Evolutionary conservation across 2,329 filamentous ascomycete genomes (phyloP), one percentile per base, ranked within the genome.

Genomic region (Trichophyton equinum): DNA sequence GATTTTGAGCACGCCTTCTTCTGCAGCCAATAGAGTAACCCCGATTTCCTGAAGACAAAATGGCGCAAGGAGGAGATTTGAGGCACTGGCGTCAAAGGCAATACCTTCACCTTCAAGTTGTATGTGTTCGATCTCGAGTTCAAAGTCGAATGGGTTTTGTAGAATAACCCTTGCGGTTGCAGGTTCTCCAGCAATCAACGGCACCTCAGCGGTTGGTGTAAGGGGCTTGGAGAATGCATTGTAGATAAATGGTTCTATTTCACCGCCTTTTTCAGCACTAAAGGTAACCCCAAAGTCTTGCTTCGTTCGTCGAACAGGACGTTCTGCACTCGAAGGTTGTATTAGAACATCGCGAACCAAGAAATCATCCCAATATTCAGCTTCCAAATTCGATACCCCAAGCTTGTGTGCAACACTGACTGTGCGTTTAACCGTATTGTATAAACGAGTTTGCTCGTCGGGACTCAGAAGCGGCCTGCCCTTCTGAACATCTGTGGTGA

Each of bases 311-410:
- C 86, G 80, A 58, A 89, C 81, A 0, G 89, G 86, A 15, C 81
- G 80, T 65, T 82, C 81, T 9, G 81, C 79, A 47, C 78, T 74
- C 8, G 84, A 77, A 42, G 83, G 73, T 58, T 91, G 83, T 49
- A 95, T 77, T 60, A 85, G 82, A 66, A 95, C 78, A 64, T 85
- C 85, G 57, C 94, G 85, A 55, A 99, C 81, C 7, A 99, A 78
- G 67, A 97, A 97, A 68, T 96, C 90, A 71, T 99, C 94, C 94
- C 94, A 99, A 70, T 96, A 99, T 66, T 94, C 88, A 4, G 90
- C 91, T 59, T 85, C 81, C 47, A 92, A 74, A 61, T 86, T 76
- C 4, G 81, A 77, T 30, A 91, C 76, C 0, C 91, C 91, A 27
- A 96, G 75, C 62, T 88, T 85, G 63, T 82, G 83, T 0, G 88